phyloP scores from a whole-genome alignment of 75 land plant genomes.

The Sequoiadendron giganteum region DNA sequence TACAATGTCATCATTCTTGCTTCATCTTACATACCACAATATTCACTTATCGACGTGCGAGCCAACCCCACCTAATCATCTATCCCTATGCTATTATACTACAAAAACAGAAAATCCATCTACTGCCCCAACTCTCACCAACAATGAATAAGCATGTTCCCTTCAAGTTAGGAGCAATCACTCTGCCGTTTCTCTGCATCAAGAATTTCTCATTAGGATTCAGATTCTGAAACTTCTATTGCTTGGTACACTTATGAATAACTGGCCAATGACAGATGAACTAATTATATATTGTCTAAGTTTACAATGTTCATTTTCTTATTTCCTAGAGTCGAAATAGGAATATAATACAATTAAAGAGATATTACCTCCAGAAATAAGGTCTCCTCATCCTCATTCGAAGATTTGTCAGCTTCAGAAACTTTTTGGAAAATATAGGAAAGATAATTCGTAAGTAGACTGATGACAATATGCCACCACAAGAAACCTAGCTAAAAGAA shows the following conservation, averaged over 20 bases:
- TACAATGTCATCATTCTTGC: not conserved
- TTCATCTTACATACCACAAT: not conserved
- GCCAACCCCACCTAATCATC: not conserved
- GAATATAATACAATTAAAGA: not conserved
- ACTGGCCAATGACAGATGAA: not conserved
- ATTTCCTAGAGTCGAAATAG: not conserved
- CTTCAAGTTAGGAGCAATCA: conserved; percentile 39
- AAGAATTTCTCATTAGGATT: not conserved
- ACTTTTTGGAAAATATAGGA: conserved; percentile 6
- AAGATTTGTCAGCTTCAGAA: not conserved
- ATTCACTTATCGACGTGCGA: not conserved
- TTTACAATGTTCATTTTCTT: not conserved
- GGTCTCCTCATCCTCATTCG: not conserved
- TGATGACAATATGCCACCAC: not conserved
- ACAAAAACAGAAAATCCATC: not conserved
- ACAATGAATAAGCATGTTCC: conserved; percentile 92
- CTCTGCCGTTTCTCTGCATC: conserved; percentile 66
- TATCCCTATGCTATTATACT: not conserved
- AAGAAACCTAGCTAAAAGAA: not conserved
- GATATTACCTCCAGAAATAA: conserved; percentile 1
- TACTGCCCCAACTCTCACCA: conserved; percentile 45
- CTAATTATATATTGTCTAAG: not conserved
- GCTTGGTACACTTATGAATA: not conserved
- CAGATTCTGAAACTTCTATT: not conserved
- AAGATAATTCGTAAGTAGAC: not conserved